Base-by-base conservation (phyloP, 225 moss, liverwort and hornwort genomes). In the Bryum argenteum region DNA sequence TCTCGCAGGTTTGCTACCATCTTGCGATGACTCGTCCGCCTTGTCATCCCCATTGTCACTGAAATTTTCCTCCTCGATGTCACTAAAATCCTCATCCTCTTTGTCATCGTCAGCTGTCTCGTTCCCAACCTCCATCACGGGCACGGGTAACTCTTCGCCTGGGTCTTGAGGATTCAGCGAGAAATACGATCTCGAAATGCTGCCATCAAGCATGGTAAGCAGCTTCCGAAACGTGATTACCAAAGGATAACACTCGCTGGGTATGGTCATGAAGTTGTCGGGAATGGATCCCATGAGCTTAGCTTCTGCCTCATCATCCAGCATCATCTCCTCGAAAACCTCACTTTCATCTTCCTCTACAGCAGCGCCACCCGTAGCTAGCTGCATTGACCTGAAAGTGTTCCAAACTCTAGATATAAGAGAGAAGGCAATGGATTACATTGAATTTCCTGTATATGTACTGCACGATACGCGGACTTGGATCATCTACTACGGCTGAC, bases 141-240 rank as follows among this genome's bases (percentile, higher is more conserved):
- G 16, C 48, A 17, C 17, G 48, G 48, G 16, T 17, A 1, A 43
- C 53, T 18, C 43, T 1, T 58, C 43, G 58, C n/a, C n/a, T 65
- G 45, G 44, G 12, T 63, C 54, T 19, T 50, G 37, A 23, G 17
- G 39, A 42, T 18, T 65, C 47, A 65, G 54, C 21, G 68, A 37
- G 52, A 77, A 70, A 76, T 75, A 71, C 42, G 81, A 54, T 58
- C 63, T 11, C 47, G 47, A 21, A 24, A 89, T 60, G 62, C 89
- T 86, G 19, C 86, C 86, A 67, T 89, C 86, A 58, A 89, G 66
- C 89, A 89, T 86, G 2, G 77, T 74, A 12, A 89, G 72, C 41
- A 89, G 67, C 73, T 89, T 89, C 11, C 84, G 71, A 38, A 78
- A 89, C 4, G 86, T 86, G 24, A 89, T 74, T 2, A 89, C 82